These are phyloP conservation scores for Paramecium biaurelia DNA, from an alignment of 73 alveolate genomes.

Conservation along the genomic window DNA sequence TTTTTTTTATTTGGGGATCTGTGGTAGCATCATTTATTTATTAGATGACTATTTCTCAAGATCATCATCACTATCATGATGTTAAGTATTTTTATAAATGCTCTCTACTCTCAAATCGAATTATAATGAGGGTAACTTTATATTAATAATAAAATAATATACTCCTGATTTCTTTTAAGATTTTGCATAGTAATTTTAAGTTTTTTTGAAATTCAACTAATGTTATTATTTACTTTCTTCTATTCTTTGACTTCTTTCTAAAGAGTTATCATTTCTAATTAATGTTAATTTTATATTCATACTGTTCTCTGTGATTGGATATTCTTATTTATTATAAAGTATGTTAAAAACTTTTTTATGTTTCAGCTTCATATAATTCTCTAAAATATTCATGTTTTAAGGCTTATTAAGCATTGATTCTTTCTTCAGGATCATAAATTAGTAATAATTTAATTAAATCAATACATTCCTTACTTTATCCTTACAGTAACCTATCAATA, in stretches of 20 bases:
- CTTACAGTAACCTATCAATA: conserved; percentile 74
- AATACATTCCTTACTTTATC: conserved; percentile 67
- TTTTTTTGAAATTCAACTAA: neutral
- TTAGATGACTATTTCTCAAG: neutral
- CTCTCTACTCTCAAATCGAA: conserved; percentile 39
- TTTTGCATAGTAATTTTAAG: conserved; percentile 11
- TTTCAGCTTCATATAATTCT: conserved; percentile 38
- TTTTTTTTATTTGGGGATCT: neutral
- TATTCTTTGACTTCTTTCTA: neutral
- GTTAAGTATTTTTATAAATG: conserved; percentile 10
- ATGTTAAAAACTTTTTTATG: neutral
- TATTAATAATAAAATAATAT: neutral
- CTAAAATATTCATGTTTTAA: conserved; percentile 57
- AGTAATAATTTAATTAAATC: conserved; percentile 66
- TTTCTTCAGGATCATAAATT: conserved; percentile 61
- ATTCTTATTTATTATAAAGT: neutral
- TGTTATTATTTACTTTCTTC: neutral
- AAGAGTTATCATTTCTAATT: conserved; percentile 10
- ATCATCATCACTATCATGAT: conserved; percentile 43
- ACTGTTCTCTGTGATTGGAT: neutral
- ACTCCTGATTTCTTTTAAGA: conserved; percentile 38
- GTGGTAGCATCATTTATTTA: conserved; percentile 30
- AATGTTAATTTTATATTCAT: neutral
- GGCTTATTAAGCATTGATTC: conserved; percentile 62
- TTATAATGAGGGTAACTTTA: neutral